Evolutionary conservation across 1,139 yeast species (phyloP).

Genomic region (Pichia sp.): DNA sequence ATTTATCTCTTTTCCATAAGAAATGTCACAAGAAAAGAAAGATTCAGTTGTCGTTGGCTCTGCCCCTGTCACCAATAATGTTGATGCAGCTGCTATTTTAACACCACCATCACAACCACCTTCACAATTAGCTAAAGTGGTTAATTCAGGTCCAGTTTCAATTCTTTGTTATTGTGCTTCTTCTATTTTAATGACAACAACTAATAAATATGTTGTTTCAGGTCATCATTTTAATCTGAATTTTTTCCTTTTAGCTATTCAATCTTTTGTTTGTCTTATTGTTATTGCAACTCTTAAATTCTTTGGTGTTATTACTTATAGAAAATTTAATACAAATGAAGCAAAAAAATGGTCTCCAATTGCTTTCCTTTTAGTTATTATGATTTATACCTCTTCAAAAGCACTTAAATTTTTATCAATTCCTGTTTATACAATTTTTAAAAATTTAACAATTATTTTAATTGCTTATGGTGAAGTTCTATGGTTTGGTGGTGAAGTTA

Average conservation of each 20-base stretch:
- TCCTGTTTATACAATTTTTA: slow-evolving; percentile 96
- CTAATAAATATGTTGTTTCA: slow-evolving; percentile 89
- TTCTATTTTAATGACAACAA: slow-evolving; percentile 95
- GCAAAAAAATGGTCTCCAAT: slow-evolving; percentile 96
- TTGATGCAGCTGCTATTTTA: slow-evolving; percentile 10
- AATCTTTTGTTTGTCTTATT: slow-evolving; percentile 72
- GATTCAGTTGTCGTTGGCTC: too few relatives aligned
- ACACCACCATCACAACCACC: slow-evolving; percentile 15
- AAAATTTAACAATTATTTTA: slow-evolving; percentile 90
- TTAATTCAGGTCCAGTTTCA: slow-evolving; percentile 82
- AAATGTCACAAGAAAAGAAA: slow-evolving; percentile 19
- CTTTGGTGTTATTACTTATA: slow-evolving; percentile 72
- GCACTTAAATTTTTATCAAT: slow-evolving; percentile 87
- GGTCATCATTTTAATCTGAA: slow-evolving; percentile 82
- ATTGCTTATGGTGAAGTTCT: slow-evolving; percentile 97
- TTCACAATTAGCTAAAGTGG: slow-evolving; percentile 33
- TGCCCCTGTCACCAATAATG: slow-evolving; percentile 16
- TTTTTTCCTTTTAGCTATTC: slow-evolving; percentile 78
- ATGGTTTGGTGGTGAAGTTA: slow-evolving; percentile 93
- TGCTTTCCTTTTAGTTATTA: slow-evolving; percentile 76
- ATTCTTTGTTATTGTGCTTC: slow-evolving; percentile 84
- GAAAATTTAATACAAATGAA: slow-evolving; percentile 79
- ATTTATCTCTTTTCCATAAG: not conserved
- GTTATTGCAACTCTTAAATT: slow-evolving; percentile 68
- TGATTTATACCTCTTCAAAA: slow-evolving; percentile 96